These are phyloP conservation scores for Coprinellus micaceus DNA, from an alignment of 768 basidiomycete species.

Conservation along the genomic window DNA sequence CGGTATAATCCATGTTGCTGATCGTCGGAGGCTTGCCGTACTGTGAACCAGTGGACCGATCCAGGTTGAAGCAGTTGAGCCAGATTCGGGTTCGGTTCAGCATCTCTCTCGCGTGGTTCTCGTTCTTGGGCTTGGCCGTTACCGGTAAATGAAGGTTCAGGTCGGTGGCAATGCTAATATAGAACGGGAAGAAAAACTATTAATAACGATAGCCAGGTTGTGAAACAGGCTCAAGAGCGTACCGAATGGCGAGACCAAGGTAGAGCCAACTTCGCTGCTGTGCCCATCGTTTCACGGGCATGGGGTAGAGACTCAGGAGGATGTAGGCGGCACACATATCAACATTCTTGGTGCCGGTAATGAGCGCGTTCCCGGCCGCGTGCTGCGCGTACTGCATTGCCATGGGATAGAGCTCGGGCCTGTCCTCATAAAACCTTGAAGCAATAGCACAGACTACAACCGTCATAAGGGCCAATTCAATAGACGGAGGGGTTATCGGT, in stretches of 20 bases:
- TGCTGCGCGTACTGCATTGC: conserved; percentile 73
- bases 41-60: conserved; percentile 83
- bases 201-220: neutral
- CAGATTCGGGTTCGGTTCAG: conserved; percentile 87
- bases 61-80: conserved; percentile 88
- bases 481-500: neutral
- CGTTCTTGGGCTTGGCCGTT: conserved; percentile 70
- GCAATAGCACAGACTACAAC: conserved; percentile 80
- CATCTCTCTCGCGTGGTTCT: conserved; percentile 79
- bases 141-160: conserved; percentile 81
- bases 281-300: conserved; percentile 78
- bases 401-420: conserved; percentile 65
- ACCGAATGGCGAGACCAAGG: conserved; percentile 86
- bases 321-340: conserved; percentile 86
- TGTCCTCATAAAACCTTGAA: conserved; percentile 72
- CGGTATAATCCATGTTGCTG: conserved; percentile 71
- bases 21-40: conserved; percentile 88
- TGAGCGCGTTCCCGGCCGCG: conserved; percentile 73
- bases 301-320: conserved; percentile 69
- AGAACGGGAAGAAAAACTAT: conserved; percentile 11
- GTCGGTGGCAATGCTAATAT: conserved; percentile 75
- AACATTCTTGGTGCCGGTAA: conserved; percentile 73
- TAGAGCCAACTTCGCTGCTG: conserved; percentile 90
- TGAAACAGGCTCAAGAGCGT: conserved; percentile 10
- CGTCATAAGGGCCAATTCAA: neutral